A percentile compares a stretch with the other conserved stretches of the same genome.
Evolutionary conservation across 2,329 filamentous ascomycete species (phyloP).

Genomic region (Nemania serpens): DNA sequence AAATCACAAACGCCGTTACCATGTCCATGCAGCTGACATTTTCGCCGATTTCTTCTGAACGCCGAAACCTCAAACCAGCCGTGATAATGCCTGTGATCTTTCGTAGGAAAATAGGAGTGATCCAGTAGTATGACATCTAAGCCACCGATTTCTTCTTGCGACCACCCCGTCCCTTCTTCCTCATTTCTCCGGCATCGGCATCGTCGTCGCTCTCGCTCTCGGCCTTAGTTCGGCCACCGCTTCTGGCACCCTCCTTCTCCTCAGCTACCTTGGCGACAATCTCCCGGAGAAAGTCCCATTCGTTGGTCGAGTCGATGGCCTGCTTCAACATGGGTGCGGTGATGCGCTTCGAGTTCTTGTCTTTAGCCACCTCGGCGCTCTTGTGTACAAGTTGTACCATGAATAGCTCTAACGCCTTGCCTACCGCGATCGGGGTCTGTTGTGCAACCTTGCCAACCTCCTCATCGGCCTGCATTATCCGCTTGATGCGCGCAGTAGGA

Average conservation of each 20-base stretch:
- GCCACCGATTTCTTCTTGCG: constrained; percentile 55
- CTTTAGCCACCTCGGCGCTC: constrained; percentile 80
- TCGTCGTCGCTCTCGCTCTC: constrained; percentile 61
- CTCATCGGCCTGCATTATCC: constrained; percentile 99
- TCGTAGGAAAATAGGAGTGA: constrained; percentile 22
- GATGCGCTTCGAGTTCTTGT: constrained; percentile 85
- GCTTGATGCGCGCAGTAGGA: constrained; percentile 94
- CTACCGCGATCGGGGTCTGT: constrained; percentile 93
- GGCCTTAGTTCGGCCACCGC: constrained; percentile 45
- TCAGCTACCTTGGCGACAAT: constrained; percentile 80
- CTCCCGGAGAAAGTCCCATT: constrained; percentile 91
- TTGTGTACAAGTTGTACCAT: constrained; percentile 94
- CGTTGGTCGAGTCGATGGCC: constrained; percentile 84
- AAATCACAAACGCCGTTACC: constrained; percentile 39
- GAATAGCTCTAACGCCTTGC: constrained; percentile 94
- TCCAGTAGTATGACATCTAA: constrained; percentile 34
- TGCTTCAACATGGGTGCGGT: constrained; percentile 90
- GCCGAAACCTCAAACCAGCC: constrained; percentile 38
- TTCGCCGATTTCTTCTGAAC: constrained; percentile 32
- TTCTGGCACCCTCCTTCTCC: constrained; percentile 54
- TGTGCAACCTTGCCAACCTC: constrained; percentile 98
- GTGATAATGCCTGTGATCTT: constrained; percentile 33
- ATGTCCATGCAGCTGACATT: constrained; percentile 18
- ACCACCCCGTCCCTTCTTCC: constrained; percentile 53
- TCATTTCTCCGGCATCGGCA: constrained; percentile 49